Conservation (phyloP, 768 basidiomycete genomes). For the Suillus subaureus region DNA sequence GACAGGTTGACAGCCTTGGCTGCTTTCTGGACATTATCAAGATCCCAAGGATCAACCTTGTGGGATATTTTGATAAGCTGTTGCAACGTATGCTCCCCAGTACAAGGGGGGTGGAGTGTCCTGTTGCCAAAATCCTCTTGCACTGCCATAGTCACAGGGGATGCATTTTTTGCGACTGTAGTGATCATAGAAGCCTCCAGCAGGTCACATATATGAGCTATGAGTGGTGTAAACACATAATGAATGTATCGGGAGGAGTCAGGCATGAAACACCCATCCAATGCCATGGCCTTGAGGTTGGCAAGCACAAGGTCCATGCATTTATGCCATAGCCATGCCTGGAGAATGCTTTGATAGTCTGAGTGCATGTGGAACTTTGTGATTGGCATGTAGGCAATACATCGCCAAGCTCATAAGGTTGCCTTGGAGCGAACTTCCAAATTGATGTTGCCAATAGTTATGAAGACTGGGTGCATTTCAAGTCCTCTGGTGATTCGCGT, state of each 20-base stretch:
- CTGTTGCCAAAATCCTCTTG: slow-evolving; percentile 13
- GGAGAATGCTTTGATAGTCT: slow-evolving; percentile 27
- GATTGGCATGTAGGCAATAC: slow-evolving; percentile 31
- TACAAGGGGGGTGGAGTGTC: neutral
- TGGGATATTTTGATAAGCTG: neutral
- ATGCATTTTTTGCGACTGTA: slow-evolving; percentile 10
- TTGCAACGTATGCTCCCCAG: neutral
- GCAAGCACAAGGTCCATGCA: slow-evolving; percentile 32
- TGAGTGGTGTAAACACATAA: neutral
- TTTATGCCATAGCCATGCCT: slow-evolving; percentile 29
- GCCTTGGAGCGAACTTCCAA: slow-evolving; percentile 21
- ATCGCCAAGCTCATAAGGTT: slow-evolving; percentile 5
- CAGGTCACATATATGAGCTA: neutral
- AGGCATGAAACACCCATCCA: slow-evolving; percentile 28
- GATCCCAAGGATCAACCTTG: slow-evolving; percentile 22
- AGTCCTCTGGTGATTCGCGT: slow-evolving; percentile 31
- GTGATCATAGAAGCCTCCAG: slow-evolving; percentile 6
- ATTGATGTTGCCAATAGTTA: slow-evolving; percentile 25
- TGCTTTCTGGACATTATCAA: slow-evolving; percentile 13
- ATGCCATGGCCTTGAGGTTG: slow-evolving; percentile 31
- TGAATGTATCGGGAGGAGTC: slow-evolving; percentile 19
- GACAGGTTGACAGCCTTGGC: slow-evolving; percentile 15
- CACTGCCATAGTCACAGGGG: slow-evolving; percentile 12
- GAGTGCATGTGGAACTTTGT: slow-evolving; percentile 25
- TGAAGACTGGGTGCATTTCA: slow-evolving; percentile 28